These are phyloP conservation scores for Tanacetum coccineum DNA, from an alignment of 129 eudicot genomes.

Conservation along the genomic window DNA sequence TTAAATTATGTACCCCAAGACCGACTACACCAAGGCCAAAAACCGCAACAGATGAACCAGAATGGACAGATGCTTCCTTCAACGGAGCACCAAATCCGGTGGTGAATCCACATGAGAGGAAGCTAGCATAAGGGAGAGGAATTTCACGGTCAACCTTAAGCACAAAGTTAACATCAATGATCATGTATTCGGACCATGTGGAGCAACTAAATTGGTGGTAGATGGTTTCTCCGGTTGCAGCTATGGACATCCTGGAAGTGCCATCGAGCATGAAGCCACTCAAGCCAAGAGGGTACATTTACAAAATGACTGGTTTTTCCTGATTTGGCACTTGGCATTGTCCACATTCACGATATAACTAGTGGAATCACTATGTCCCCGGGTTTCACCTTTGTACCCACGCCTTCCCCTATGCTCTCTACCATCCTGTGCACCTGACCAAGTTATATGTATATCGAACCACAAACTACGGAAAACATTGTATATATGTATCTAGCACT, in stretches of 20 bases:
- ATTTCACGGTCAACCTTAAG: constrained; percentile 44
- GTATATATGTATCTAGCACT: no score
- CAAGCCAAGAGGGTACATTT: constrained; percentile 25
- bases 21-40: constrained; percentile 69
- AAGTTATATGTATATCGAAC: background rate
- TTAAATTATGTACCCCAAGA: constrained; percentile 41
- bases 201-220: constrained; percentile 49
- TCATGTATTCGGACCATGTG: constrained; percentile 59
- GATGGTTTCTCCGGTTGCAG: constrained; percentile 27
- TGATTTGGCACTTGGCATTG: constrained; percentile 48
- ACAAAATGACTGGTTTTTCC: constrained; percentile 47
- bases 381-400: constrained; percentile 28
- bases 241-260: constrained; percentile 48
- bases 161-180: constrained; percentile 36
- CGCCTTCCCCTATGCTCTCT: constrained; percentile 51
- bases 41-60: constrained; percentile 51
- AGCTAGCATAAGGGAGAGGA: constrained; percentile 44
- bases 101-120: constrained; percentile 56
- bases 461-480: background rate
- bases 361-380: constrained; percentile 61
- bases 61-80: constrained; percentile 32
- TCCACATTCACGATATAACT: constrained; percentile 48
- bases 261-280: constrained; percentile 47
- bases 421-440: constrained; percentile 30
- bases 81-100: constrained; percentile 52